Evolutionary conservation across 371 early-diverging fungal genomes (phyloP).

Genomic region (Actinomortierella ambigua): DNA sequence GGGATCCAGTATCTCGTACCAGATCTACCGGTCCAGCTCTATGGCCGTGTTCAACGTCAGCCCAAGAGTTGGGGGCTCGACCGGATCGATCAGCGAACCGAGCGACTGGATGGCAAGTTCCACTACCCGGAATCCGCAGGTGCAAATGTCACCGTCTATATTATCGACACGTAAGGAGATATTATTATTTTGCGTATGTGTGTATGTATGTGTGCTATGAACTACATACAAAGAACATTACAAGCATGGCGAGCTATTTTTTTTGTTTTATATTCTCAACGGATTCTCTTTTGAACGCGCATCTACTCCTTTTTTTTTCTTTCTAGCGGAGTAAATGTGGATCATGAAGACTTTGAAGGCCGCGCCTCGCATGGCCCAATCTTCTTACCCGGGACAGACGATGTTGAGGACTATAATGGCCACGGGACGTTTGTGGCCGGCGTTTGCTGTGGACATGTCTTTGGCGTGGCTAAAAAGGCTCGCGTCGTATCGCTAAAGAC

Average conservation of each 20-base stretch:
- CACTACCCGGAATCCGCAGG: constrained; percentile 49
- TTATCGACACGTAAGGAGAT: constrained; percentile 67
- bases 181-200: neutral
- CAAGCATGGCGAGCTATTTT: too few relatives aligned
- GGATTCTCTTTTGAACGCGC: neutral
- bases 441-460: constrained; percentile 66
- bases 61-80: constrained; percentile 47
- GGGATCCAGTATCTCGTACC: constrained; percentile 32
- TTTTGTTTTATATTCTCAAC: neutral
- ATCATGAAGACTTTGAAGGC: constrained; percentile 73
- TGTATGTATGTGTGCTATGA: neutral
- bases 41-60: constrained; percentile 22
- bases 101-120: constrained; percentile 27
- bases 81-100: constrained; percentile 46
- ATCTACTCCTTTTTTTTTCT: neutral
- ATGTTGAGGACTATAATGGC: constrained; percentile 20
- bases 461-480: constrained; percentile 80
- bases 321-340: constrained; percentile 56
- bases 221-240: neutral
- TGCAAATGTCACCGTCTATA: constrained; percentile 66
- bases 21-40: constrained; percentile 21
- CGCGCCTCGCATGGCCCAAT: constrained; percentile 60
- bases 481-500: constrained; percentile 76
- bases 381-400: constrained; percentile 40
- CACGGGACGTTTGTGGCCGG: constrained; percentile 82